Evolutionary conservation across 257 asterid genomes (phyloP), one percentile per base, ranked within the genome.

Genomic region (Lithospermum erythrorhizon): DNA sequence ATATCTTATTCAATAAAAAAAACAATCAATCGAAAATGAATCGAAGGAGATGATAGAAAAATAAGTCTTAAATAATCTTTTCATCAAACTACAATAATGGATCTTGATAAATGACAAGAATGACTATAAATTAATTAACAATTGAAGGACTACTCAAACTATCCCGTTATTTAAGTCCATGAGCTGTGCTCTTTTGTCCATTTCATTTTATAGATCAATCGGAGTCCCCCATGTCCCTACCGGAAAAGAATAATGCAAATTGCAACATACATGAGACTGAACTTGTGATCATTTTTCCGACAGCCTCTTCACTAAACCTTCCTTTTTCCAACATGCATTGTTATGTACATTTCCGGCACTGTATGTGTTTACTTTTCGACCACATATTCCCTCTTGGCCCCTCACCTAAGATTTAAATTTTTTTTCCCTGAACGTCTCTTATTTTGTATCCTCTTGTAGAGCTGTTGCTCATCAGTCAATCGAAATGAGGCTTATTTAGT

Each of bases 271-370:
- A 55, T 64, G 63, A 68, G 58, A 49, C 49, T 64, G 54, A 37
- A 13, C 61, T 47, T 62, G 67, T 30, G 62, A 59, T 70, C 1
- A 58, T 67, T 63, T 67, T 67, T 61, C 80, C 80, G 80, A 75
- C 80, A 75, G 68, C 67, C 66, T 64, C 73, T 48, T 75, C 47
- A 2, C 64, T 60, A 55, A 49, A 60, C 73, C 57, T 45, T 47
- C 61, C 74, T 70, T 75, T 75, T 76, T 67, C 80, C 80, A 64
- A 75, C 80, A 75, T 29, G 6, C 47, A 47, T 61, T 65, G 57
- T 5, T 59, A 35, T 45, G 9, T 58, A 25, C 69, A 53, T 23
- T 1, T 9, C 25, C 62, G 58, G 59, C 68, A 25, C 21, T 48
- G 22, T n/a, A n/a, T n/a, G n/a, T n/a, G 9, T 22, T 58, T 21